Conservation (phyloP, 768 basidiomycete species). For the Fistulinella prunicolor region DNA sequence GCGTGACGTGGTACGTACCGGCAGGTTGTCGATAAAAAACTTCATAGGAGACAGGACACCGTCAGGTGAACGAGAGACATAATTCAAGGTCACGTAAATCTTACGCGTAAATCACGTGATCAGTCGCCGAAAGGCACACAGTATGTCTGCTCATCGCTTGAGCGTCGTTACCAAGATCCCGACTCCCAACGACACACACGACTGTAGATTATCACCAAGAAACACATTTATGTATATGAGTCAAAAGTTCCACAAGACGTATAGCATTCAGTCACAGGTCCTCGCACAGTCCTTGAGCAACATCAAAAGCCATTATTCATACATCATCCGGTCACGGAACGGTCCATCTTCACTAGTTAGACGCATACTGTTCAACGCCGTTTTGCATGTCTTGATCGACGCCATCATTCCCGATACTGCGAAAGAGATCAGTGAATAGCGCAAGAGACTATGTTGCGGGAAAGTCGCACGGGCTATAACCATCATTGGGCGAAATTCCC, state of each 20-base stretch:
- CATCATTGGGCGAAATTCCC: conserved; percentile 63
- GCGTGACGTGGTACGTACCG: conserved; percentile 43
- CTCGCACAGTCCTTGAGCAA: background rate
- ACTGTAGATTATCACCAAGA: too few species aligned
- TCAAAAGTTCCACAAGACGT: too few species aligned
- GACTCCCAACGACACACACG: too few species aligned
- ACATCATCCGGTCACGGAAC: background rate
- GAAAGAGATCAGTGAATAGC: conserved; percentile 7
- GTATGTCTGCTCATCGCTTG: too few species aligned
- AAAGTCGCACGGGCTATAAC: conserved; percentile 44
- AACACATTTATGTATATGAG: too few species aligned
- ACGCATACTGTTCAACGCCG: conserved; percentile 36
- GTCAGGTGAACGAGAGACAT: background rate
- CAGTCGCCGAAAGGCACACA: too few species aligned
- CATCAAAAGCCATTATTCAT: background rate
- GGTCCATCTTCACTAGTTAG: conserved; percentile 19
- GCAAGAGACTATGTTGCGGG: background rate
- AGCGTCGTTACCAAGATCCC: too few species aligned
- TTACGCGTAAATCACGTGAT: conserved; percentile 17
- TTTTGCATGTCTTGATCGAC: conserved; percentile 32
- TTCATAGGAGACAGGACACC: conserved; percentile 49
- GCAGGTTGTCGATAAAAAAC: conserved; percentile 78
- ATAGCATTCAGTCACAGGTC: background rate
- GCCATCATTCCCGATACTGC: conserved; percentile 29
- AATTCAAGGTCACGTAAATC: too few species aligned